Conservation (phyloP, 208 protist species). For the Vickermania ingenoplastis region DNA sequence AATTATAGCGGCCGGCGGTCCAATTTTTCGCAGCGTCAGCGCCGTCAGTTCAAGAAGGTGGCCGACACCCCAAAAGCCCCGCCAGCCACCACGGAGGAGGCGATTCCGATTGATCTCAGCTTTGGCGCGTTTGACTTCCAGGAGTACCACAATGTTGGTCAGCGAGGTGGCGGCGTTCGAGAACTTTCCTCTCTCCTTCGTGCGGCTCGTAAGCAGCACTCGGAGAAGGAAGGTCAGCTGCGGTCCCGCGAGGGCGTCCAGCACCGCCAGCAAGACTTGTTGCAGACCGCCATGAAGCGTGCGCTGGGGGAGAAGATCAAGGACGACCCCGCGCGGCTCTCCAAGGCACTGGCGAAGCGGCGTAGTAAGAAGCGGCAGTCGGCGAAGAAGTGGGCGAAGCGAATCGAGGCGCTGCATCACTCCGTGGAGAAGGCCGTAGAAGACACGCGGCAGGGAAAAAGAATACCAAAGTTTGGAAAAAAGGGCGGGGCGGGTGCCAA, state of each 20-base stretch:
- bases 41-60: conserved; percentile 2
- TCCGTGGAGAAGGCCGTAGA: conserved; percentile 68
- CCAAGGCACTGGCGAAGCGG: conserved; percentile 58
- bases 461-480: too few species aligned
- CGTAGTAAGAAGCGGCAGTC: conserved; percentile 72
- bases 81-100: conserved; percentile 4
- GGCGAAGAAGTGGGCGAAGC: conserved; percentile 66
- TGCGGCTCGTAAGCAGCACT: conserved; percentile 25
- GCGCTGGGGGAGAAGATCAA: conserved; percentile 53
- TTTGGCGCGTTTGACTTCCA: conserved; percentile 81
- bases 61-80: conserved; percentile 8
- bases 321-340: conserved; percentile 55
- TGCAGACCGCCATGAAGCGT: conserved; percentile 48
- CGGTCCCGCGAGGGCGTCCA: conserved; percentile 22
- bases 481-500: neutral
- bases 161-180: conserved; percentile 66
- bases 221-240: conserved; percentile 30
- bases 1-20: neutral
- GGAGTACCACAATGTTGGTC: conserved; percentile 47
- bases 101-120: conserved; percentile 47
- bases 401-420: conserved; percentile 41
- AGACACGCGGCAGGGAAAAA: conserved; percentile 22
- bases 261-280: conserved; percentile 41
- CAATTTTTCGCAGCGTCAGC: neutral
- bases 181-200: conserved; percentile 52